Evolutionary conservation across 768 basidiomycete species (phyloP), one percentile per base, ranked within the genome.

Genomic region (Kwoniella sp.): DNA sequence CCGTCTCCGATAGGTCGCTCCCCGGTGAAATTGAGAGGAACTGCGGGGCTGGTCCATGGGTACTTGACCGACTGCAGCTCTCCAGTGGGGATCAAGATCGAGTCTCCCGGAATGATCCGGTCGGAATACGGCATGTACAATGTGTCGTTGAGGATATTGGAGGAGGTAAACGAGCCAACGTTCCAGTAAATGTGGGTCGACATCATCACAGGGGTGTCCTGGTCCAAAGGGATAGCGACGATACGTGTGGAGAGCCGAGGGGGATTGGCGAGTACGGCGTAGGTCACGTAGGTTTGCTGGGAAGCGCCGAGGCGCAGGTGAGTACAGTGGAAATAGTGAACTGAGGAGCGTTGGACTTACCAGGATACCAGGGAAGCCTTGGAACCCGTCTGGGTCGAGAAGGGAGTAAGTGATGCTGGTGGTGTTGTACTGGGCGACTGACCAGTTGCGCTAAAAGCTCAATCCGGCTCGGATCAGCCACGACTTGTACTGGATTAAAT

Each of bases 381-480:
- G 83, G 57, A 84, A 82, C 6, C 82, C 85, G 27, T 51, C 60
- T 8, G 79, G 65, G 70, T 87, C 86, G 26, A 85, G 27, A 62
- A 85, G 84, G 60, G 81, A 81, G 73, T 83, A 87, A 0, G 84
- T 85, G 1, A 87, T 84, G 54, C 84, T 84, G 1, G 81, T 83
- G 19, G 79, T 66, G 5, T 81, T 80, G 64, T 79, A 81, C 13
- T 79, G 74, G 0, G 83, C 82, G 6, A 86, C 63, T 1, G 83
- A 85, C 86, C 86, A 87, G 75, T 83, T 84, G 7, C 84, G 83
- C 68, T 71, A 24, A n/a, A n/a, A n/a, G n/a, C n/a, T n/a, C n/a
- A n/a, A n/a, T n/a, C n/a, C n/a, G n/a, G n/a, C n/a, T n/a, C n/a
- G n/a, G n/a, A n/a, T n/a, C n/a, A n/a, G n/a, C n/a, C n/a, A n/a